Evolutionary conservation across 2,329 filamentous ascomycete species (phyloP), one percentile per base, ranked within the genome.

Genomic region (Fusarium haematococcum): DNA sequence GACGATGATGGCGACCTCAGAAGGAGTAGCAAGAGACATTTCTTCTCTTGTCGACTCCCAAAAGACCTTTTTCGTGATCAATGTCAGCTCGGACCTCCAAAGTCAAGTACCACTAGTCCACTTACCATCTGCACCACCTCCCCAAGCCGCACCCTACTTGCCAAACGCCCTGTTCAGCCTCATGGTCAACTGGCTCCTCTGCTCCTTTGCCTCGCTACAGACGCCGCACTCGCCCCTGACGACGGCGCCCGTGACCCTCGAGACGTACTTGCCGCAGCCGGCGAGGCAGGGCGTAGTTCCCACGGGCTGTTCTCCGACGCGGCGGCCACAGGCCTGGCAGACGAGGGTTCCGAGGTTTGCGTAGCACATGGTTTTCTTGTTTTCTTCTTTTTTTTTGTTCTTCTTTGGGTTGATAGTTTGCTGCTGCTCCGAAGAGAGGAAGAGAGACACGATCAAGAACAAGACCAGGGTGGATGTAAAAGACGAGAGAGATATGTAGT

Each of bases 211-310:
- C 11, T 75, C 68, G 37, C 68, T 66, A 30, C 78, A 79, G 20
- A 79, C 78, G 37, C 65, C 67, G 59, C 78, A 79, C 69, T 79
- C 77, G 66, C 72, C 76, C 39, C 68, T 60, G 35, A 79, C 71
- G 14, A 72, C 71, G 43, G 71, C 68, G 27, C 61, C 67, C n/a
- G 78, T 79, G 50, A 78, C 74, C 20, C 74, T 71, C 39, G 77
- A 79, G 62, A 79, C 69, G 56, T 76, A 79, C 73, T 79, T 79
- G 43, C 78, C 78, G 63, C 78, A 79, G 57, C 67, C 74, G 25
- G 69, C 35, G 57, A 70, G 57, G 63, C 78, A 79, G 18, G 75
- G 74, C 33, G 78, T 72, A 33, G 71, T 76, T 58, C 78, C 77
- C 25, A 74, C 48, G 30, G 74, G 68, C 27, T 77, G 71, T 43